Evolutionary conservation across 1,284 basidiomycete species (phyloP).

Genomic region (Apiotrichum brassicae): DNA sequence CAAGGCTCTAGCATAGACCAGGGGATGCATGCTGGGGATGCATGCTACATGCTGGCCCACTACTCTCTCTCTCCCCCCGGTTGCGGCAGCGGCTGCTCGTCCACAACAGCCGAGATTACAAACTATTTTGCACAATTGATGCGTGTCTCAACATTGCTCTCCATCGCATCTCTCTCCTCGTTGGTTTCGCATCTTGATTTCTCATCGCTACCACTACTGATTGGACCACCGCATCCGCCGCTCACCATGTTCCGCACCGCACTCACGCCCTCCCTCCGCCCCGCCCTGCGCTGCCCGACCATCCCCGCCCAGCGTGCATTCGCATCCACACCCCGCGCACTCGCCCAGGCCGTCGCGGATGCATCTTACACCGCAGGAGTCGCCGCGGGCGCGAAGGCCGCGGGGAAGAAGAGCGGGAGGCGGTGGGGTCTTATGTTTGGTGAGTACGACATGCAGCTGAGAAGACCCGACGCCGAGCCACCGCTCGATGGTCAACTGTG

Average conservation of each 20-base stretch:
- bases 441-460: not conserved
- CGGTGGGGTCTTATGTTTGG: not conserved
- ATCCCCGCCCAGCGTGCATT: not conserved
- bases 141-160: too few species aligned
- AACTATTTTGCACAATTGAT: too few species aligned
- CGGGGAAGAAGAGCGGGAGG: not conserved
- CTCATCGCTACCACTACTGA: too few species aligned
- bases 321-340: not conserved
- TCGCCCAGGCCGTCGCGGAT: conserved; percentile 1
- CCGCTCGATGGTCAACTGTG: not conserved
- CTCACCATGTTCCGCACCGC: conserved; percentile 9
- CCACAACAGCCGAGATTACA: too few species aligned
- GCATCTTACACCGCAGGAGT: not conserved
- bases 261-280: not conserved
- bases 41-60: too few species aligned
- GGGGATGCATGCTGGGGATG: too few species aligned
- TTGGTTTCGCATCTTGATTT: too few species aligned
- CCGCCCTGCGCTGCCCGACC: conserved; percentile 9
- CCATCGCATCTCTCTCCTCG: not conserved
- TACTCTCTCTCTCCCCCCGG: too few species aligned
- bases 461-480: not conserved
- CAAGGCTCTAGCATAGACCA: too few species aligned
- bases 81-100: too few species aligned
- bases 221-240: too few species aligned
- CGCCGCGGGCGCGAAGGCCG: not conserved